Evolutionary conservation across 164 flowering plant species (phyloP).

Genomic region (Chimonanthus salicifolius): DNA sequence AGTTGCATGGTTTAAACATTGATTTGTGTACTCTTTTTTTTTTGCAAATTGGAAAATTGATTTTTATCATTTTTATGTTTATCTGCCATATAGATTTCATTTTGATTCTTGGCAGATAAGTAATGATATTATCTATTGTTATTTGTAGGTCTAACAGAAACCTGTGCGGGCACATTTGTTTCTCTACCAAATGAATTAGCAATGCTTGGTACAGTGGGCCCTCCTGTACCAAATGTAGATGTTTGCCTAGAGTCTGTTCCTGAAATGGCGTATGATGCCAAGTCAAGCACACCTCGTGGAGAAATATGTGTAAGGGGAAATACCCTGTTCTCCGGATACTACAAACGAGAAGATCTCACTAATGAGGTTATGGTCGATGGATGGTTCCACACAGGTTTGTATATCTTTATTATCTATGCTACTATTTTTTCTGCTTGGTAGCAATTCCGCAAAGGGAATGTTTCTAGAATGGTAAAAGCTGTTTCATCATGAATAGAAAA

Average conservation of each 20-base stretch:
- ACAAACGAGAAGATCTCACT: conserved; percentile 90
- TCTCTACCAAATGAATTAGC: conserved; percentile 64
- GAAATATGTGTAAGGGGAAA: conserved; percentile 84
- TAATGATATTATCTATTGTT: conserved; percentile 7
- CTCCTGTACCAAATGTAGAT: conserved; percentile 89
- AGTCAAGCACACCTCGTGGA: conserved; percentile 74
- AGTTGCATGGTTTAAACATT: background rate
- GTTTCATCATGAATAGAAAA: too few species aligned
- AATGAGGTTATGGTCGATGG: conserved; percentile 81
- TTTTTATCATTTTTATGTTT: too few species aligned
- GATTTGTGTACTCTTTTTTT: background rate
- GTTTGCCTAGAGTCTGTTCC: conserved; percentile 92
- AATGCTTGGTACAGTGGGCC: conserved; percentile 97
- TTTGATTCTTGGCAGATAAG: too few species aligned
- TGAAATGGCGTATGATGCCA: conserved; percentile 98
- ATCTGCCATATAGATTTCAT: too few species aligned
- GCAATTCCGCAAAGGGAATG: background rate
- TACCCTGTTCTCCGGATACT: conserved; percentile 81
- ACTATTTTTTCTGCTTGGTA: background rate
- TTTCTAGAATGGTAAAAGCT: background rate
- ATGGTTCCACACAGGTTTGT: conserved; percentile 96
- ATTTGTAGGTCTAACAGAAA: conserved; percentile 82
- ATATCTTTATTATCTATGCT: background rate
- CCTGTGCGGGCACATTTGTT: conserved; percentile 93
- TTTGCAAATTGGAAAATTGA: background rate